Evolutionary conservation across 2,329 filamentous ascomycete genomes (phyloP), one percentile per base, ranked within the genome.

Genomic region (Coccinonectria pachysandricola): DNA sequence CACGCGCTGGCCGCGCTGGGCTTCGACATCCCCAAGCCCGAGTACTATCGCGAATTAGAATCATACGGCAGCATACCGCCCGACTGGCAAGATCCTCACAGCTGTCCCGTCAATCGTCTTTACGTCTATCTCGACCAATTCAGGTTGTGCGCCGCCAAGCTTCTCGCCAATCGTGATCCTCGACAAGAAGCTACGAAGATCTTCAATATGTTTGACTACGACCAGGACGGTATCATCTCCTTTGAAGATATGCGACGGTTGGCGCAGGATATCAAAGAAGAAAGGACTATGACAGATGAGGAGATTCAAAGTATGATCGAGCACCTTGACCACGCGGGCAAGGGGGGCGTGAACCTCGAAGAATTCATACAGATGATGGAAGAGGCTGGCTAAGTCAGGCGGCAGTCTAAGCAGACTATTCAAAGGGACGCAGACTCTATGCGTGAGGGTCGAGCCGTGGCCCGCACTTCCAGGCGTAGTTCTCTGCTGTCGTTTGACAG

Each of bases 261-360:
- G 14, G 86, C 88, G 31, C 73, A 85, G 45, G 91, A 96, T 53
- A 64, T 98, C 38, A 91, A 91, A 6, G 88, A 96, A 55, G 58
- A 60, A 30, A 54, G 57, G 21, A 85, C 83, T 8, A 66, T 98
- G 42, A 84, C 91, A 43, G 88, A 98, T 49, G 82, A 92, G 46
- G 91, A 98, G 54, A 66, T 98, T 35, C 68, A 75, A 43, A 86
- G 86, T 39, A 98, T 98, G 91, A 91, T 98, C 60, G 86, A 95
- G 49, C 88, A 96, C 57, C 92, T 96, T 61, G 91, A 98, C 60
- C 68, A 95, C 39, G 83, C 93, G 49, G 88, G 85, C 2, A 92
- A 93, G 43, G 87, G 87, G 8, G 86, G 71, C 29, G 75, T 81
- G 6, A 74, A 71, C 37, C 63, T 72, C 40, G 75, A 80, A 31